Evolutionary conservation across 2,329 filamentous ascomycete genomes (phyloP), one percentile per base, ranked within the genome.

Genomic region (Venturia pyrina): DNA sequence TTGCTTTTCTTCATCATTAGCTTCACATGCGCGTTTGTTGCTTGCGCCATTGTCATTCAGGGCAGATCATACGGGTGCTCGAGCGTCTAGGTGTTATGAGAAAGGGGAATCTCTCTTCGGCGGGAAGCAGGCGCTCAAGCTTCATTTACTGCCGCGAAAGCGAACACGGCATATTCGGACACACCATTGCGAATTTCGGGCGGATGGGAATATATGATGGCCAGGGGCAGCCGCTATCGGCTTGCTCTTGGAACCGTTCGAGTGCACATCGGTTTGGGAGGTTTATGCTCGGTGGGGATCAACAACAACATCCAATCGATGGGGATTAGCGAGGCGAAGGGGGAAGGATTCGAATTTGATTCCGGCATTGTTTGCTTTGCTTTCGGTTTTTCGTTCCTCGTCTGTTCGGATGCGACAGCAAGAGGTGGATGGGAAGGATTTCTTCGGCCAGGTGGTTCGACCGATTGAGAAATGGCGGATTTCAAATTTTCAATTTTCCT

Each of bases 301-400:
- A 28, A 59, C 19, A 34, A 37, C 53, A 59, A 37, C 53, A 40
- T 40, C 53, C 37, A 59, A 34, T 37, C 28, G 53, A 59, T 59
- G 53, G 53, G 46, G 28, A 59, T 59, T 59, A 59, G 53, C 53
- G 53, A 15, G 53, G 53, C 53, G 53, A 59, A 37, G 53, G 53
- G 53, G 53, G 11, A 37, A 34, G 32, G 53, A 21, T 28, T 59
- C 24, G 21, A 53, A 11, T 28, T 53, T 17, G 48, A 53, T 28
- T 53, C 48, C 48, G 48, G 48, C 48, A 53, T 53, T 37, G 15
- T 59, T 59, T 59, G 15, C 53, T 59, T 59, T 59, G 32, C 28
- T 21, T 32, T 59, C 19, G 10, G 32, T 37, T 37, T 37, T 40
- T 37, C 53, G 28, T 34, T 59, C 53, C 19, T 28, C 32, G 28